phyloP scores from a whole-genome alignment of 164 flowering plant species.

The Tetrastigma voinierianum region DNA sequence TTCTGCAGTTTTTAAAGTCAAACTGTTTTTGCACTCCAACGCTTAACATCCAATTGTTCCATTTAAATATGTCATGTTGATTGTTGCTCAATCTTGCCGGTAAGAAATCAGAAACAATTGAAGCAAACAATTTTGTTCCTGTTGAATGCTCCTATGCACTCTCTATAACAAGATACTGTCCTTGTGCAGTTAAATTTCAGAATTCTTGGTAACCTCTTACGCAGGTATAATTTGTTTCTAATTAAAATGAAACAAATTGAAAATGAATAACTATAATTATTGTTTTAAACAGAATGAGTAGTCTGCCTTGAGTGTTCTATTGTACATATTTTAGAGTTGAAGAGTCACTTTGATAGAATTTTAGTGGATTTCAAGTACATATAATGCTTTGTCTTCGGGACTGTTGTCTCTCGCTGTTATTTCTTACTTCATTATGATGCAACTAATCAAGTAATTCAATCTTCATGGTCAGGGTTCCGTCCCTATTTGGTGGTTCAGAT shows the following conservation, averaged over 20 bases:
- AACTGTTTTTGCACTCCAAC: background rate
- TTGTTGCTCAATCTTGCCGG: background rate
- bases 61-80: background rate
- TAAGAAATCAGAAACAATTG: background rate
- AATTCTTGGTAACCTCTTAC: background rate
- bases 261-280: background rate
- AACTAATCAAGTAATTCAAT: too few species aligned
- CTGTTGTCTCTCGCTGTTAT: too few species aligned
- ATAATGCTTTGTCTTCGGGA: background rate
- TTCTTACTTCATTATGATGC: too few species aligned
- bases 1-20: too few species aligned
- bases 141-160: background rate
- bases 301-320: background rate
- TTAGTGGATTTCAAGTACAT: background rate
- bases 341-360: background rate
- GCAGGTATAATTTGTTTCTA: background rate
- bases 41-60: background rate
- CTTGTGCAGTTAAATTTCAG: background rate
- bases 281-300: background rate
- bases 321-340: background rate
- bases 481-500: too few species aligned
- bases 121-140: background rate
- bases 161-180: background rate
- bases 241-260: background rate
- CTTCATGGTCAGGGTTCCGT: too few species aligned